A percentile compares a stretch with the other conserved stretches of the same genome.
phyloP scores from a whole-genome alignment of 805 yeast species.

The Teunomyces gatunensis region DNA sequence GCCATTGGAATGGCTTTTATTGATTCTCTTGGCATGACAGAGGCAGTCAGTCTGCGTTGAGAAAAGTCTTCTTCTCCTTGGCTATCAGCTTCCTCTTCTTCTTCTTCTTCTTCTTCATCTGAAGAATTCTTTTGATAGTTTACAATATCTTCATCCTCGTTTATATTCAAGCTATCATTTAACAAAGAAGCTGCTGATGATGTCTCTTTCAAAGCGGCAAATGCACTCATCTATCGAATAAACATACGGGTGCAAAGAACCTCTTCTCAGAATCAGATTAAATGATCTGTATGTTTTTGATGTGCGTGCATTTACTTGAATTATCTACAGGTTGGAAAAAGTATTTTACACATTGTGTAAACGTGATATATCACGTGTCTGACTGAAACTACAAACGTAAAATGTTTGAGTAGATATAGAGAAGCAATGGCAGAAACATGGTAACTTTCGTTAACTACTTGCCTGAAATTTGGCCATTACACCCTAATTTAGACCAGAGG shows the following conservation, averaged over 20 bases:
- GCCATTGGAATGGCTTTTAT: not conserved
- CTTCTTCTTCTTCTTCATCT: conserved; percentile 26
- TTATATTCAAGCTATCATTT: conserved; percentile 9
- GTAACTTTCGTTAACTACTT: too few relatives aligned
- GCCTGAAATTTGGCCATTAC: too few relatives aligned
- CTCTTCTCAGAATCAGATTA: too few relatives aligned
- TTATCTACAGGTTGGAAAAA: too few relatives aligned
- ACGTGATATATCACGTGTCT: too few relatives aligned
- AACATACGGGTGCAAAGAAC: not conserved
- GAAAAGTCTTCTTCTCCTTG: conserved; percentile 2
- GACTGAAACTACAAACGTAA: too few relatives aligned
- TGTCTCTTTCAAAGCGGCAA: conserved; percentile 27
- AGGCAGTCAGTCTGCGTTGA: not conserved
- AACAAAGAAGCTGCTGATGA: conserved; percentile 10
- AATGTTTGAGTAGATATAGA: too few relatives aligned
- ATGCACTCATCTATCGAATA: conserved; percentile 28
- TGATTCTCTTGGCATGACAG: not conserved
- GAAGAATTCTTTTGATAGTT: conserved; percentile 28
- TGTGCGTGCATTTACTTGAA: too few relatives aligned
- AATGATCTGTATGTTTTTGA: too few relatives aligned
- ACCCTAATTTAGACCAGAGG: too few relatives aligned
- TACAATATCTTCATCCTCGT: conserved; percentile 15
- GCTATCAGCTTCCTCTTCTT: conserved; percentile 16
- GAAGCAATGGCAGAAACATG: too few relatives aligned
- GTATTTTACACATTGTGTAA: too few relatives aligned